Base-by-base conservation (phyloP, 257 asterid genomes). In the Phtheirospermum japonicum region DNA sequence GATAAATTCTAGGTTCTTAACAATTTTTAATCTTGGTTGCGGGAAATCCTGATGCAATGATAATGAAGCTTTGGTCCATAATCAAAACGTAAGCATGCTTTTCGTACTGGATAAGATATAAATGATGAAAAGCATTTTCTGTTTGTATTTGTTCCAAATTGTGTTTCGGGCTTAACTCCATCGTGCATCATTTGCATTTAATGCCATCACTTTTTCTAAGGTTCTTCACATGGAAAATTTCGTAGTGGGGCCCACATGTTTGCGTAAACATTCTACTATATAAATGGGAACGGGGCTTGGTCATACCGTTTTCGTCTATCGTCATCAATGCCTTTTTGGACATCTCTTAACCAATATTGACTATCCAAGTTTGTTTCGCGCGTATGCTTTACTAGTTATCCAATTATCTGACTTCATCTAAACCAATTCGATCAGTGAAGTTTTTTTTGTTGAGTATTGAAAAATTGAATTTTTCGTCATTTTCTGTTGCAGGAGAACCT, bases 231-330 rank as follows among this genome's bases (percentile, higher is more conserved):
- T 39, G 64, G 65, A 61, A 55, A 49, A 59, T 45, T n/a, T 51
- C 61, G 49, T 37, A 33, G 61, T 59, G 68, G 71, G 69, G 62
- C 61, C 61, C 12, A 32, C 54, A 59, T 31, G 57, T 45, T 33
- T 36, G 7, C 55, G 42, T 40, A 43, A 61, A 12, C 20, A 65
- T 26, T 12, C n/a, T n/a, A n/a, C n/a, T n/a, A n/a, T n/a, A n/a
- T n/a, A n/a, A n/a, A n/a, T n/a, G n/a, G n/a, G n/a, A n/a, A n/a
- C n/a, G n/a, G n/a, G n/a, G n/a, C n/a, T n/a, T n/a, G n/a, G n/a
- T n/a, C n/a, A n/a, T n/a, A n/a, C n/a, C n/a, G n/a, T n/a, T 45
- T 28, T 39, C 8, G 23, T 30, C 49, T 51, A 16, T 9, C 49
- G 30, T 7, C 53, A 19, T 19, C 32, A 18, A 34, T 59, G 31